These are phyloP conservation scores for Chrysoporthe austroafricana DNA, from an alignment of 2,329 filamentous ascomycete species.

Conservation along the genomic window DNA sequence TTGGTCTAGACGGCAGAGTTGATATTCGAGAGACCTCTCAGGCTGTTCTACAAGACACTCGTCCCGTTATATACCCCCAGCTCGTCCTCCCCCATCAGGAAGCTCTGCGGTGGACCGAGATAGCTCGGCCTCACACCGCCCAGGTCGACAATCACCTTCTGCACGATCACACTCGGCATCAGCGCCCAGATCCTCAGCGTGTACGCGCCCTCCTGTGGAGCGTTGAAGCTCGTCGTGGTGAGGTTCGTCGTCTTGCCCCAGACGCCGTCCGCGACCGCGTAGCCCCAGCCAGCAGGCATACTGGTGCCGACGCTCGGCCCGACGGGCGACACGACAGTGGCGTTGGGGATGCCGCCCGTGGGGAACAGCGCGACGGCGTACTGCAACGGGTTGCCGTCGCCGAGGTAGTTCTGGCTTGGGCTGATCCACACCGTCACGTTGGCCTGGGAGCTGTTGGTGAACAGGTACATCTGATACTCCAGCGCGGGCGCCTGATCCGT, in stretches of 20 bases:
- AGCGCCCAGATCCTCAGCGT: slow-evolving; percentile 56
- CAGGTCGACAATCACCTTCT: slow-evolving; percentile 60
- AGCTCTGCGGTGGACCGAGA: slow-evolving; percentile 61
- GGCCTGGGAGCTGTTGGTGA: slow-evolving; percentile 51
- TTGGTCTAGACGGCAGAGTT: background rate
- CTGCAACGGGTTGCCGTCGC: slow-evolving; percentile 52
- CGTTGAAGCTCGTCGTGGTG: slow-evolving; percentile 49
- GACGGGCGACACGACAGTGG: slow-evolving; percentile 46
- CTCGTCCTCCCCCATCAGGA: slow-evolving; percentile 47
- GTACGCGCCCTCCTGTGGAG: slow-evolving; percentile 48
- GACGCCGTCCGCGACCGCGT: slow-evolving; percentile 48
- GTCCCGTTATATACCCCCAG: slow-evolving; percentile 43
- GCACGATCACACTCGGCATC: slow-evolving; percentile 56
- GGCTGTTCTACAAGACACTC: slow-evolving; percentile 30
- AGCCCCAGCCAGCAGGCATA: slow-evolving; percentile 48
- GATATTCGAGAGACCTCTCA: background rate
- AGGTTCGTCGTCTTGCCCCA: slow-evolving; percentile 51
- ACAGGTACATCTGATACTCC: slow-evolving; percentile 65
- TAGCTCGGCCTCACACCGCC: slow-evolving; percentile 59
- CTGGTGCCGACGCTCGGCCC: slow-evolving; percentile 45
- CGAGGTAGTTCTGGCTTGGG: slow-evolving; percentile 57
- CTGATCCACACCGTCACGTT: slow-evolving; percentile 56
- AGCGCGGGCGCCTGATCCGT: slow-evolving; percentile 56
- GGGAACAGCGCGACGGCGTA: slow-evolving; percentile 55
- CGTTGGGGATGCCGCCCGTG: slow-evolving; percentile 35